Evolutionary conservation across 352 stramenopile species (phyloP).

Genomic region (Phytopythium vexans): DNA sequence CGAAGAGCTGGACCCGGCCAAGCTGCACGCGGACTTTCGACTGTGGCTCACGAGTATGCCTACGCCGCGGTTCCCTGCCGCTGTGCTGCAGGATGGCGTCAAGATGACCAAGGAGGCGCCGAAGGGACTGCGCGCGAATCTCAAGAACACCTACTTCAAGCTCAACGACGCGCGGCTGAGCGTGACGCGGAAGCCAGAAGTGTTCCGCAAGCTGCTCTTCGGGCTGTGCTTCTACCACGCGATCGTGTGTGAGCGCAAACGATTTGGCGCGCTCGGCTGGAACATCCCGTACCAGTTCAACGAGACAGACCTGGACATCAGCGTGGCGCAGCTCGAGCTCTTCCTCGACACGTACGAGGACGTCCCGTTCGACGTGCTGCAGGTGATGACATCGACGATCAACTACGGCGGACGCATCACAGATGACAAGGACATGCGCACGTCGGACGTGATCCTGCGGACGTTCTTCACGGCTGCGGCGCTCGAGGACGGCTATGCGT

Average conservation of each 20-base stretch:
- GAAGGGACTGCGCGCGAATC: conserved; percentile 91
- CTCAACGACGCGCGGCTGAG: conserved; percentile 86
- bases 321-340: conserved; percentile 79
- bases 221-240: conserved; percentile 91
- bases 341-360: conserved; percentile 87
- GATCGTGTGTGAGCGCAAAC: conserved; percentile 91
- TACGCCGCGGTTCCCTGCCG: conserved; percentile 85
- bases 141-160: conserved; percentile 95
- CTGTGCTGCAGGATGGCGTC: conserved; percentile 93
- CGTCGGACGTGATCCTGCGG: conserved; percentile 87
- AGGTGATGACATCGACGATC: conserved; percentile 92
- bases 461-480: conserved; percentile 87
- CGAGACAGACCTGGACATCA: conserved; percentile 93
- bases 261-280: conserved; percentile 94
- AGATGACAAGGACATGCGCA: conserved; percentile 93
- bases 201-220: conserved; percentile 95
- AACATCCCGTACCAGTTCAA: conserved; percentile 98
- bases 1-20: conserved; percentile 84
- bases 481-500: conserved; percentile 71
- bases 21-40: conserved; percentile 90
- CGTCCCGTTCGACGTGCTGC: conserved; percentile 86
- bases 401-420: conserved; percentile 95
- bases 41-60: conserved; percentile 92
- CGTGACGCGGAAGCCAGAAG: conserved; percentile 81
- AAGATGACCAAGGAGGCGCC: conserved; percentile 98